A percentile compares a stretch with the other conserved stretches of the same genome.
Evolutionary conservation across 2,329 filamentous ascomycete genomes (phyloP).

Genomic region (Pseudogymnoascus sp.): DNA sequence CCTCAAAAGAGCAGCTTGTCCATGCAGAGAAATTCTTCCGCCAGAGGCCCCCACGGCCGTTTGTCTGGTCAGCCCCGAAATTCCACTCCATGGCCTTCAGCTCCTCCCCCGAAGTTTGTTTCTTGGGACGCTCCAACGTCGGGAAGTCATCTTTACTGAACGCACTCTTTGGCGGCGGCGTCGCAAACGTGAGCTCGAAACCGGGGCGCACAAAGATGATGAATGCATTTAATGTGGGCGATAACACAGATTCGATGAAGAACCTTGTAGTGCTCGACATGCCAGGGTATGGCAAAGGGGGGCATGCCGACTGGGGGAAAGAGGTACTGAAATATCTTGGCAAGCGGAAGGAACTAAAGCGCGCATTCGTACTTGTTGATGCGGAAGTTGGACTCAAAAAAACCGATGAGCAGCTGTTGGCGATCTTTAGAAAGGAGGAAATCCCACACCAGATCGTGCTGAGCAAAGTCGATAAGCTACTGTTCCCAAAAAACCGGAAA

Average conservation of each 20-base stretch:
- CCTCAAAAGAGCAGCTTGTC: slow-evolving; percentile 34
- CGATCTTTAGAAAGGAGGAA: slow-evolving; percentile 44
- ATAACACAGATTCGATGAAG: slow-evolving; percentile 25
- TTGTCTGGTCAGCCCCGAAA: slow-evolving; percentile 50
- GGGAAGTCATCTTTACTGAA: slow-evolving; percentile 62
- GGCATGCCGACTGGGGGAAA: slow-evolving; percentile 51
- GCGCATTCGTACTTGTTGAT: slow-evolving; percentile 58
- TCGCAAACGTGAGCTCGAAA: slow-evolving; percentile 48
- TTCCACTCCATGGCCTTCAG: slow-evolving; percentile 51
- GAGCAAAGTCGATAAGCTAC: slow-evolving; percentile 54
- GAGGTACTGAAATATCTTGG: slow-evolving; percentile 62
- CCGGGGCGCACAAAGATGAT: slow-evolving; percentile 55
- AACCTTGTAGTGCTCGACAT: slow-evolving; percentile 56
- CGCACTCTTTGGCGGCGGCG: slow-evolving; percentile 43
- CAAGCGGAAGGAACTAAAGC: slow-evolving; percentile 47
- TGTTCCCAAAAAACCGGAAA: slow-evolving; percentile 30
- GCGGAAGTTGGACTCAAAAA: slow-evolving; percentile 53
- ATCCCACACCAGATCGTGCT: slow-evolving; percentile 57
- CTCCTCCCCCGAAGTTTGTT: slow-evolving; percentile 34
- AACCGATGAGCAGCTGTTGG: slow-evolving; percentile 49
- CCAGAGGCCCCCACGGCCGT: slow-evolving; percentile 36
- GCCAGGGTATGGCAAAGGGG: slow-evolving; percentile 61
- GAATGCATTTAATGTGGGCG: slow-evolving; percentile 56
- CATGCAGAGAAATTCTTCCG: slow-evolving; percentile 39
- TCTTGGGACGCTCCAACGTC: slow-evolving; percentile 62